Percentiles rank a stretch among this genome's conserved stretches.
Conservation (phyloP, 208 protist genomes). For the Leishmania arabica region DNA sequence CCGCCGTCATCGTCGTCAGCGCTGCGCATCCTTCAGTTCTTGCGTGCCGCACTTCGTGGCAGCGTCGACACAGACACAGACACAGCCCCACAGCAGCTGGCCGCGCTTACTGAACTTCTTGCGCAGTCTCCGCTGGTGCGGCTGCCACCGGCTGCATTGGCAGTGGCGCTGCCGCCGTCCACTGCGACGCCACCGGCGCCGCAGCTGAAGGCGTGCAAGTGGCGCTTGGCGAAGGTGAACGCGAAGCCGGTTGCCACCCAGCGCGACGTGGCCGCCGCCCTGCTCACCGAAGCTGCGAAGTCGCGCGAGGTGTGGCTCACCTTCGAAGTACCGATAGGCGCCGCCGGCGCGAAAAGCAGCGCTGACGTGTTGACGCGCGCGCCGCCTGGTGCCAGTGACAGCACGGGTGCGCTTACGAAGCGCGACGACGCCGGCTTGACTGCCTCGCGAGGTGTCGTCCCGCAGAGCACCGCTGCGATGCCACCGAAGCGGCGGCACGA, state of each 20-base stretch:
- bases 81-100: not conserved
- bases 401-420: not conserved
- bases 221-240: constrained; percentile 30
- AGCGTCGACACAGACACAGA: not conserved
- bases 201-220: constrained; percentile 13
- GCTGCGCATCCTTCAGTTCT: not conserved
- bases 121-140: constrained; percentile 7
- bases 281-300: constrained; percentile 23
- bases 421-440: not conserved
- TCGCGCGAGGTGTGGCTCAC: constrained; percentile 34
- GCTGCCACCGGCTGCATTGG: constrained; percentile 2
- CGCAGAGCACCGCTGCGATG: constrained; percentile 22
- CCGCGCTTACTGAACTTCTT: constrained; percentile 5
- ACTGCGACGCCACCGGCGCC: not conserved
- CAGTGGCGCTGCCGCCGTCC: constrained; percentile 13
- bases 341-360: not conserved
- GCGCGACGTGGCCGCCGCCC: constrained; percentile 31
- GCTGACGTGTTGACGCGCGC: not conserved
- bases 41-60: not conserved
- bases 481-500: not conserved
- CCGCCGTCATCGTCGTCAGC: not conserved
- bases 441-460: constrained; percentile 4
- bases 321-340: constrained; percentile 14
- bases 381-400: not conserved
- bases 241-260: constrained; percentile 17